A percentile compares a stretch with the other conserved stretches of the same genome.
Evolutionary conservation across 768 basidiomycete species (phyloP).

Genomic region (Peribolospora kevripleyi): DNA sequence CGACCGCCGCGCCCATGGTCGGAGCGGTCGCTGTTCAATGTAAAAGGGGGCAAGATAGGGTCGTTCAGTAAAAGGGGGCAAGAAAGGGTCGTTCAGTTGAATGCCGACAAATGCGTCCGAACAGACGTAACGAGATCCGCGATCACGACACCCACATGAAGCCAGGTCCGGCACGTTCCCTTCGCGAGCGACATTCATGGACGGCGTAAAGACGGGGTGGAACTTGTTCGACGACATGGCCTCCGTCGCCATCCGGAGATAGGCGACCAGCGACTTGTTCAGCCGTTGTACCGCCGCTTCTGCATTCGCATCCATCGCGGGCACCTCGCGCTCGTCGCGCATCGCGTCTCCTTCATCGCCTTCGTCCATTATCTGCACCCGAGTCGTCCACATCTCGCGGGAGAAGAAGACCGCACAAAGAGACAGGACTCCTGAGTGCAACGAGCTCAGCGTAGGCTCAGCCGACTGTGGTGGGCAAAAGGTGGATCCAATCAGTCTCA

Average conservation of each 20-base stretch:
- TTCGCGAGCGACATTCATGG: constrained; percentile 19
- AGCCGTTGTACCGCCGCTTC: neutral
- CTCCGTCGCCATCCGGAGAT: constrained; percentile 25
- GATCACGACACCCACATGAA: constrained; percentile 33
- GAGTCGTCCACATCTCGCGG: no score
- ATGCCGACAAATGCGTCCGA: neutral
- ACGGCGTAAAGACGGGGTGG: constrained; percentile 32
- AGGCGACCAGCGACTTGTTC: neutral
- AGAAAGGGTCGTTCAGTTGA: neutral
- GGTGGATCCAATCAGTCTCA: no score
- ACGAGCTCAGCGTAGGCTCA: no score
- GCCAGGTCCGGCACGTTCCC: constrained; percentile 11
- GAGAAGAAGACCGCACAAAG: no score
- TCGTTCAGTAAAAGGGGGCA: neutral
- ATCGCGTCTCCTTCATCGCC: no score
- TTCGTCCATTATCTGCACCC: no score
- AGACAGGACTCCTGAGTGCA: no score
- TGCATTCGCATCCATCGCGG: no score
- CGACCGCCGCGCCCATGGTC: constrained; percentile 29
- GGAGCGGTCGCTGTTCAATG: constrained; percentile 5
- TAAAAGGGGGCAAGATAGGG: neutral
- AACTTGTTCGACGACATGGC: constrained; percentile 17
- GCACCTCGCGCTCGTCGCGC: no score
- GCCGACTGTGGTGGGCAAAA: no score
- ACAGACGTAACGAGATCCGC: neutral